A percentile compares a stretch with the other conserved stretches of the same genome.
These are phyloP conservation scores for Martensiomyces pterosporus DNA, from an alignment of 192 early-diverging fungal genomes.

Conservation along the genomic window DNA sequence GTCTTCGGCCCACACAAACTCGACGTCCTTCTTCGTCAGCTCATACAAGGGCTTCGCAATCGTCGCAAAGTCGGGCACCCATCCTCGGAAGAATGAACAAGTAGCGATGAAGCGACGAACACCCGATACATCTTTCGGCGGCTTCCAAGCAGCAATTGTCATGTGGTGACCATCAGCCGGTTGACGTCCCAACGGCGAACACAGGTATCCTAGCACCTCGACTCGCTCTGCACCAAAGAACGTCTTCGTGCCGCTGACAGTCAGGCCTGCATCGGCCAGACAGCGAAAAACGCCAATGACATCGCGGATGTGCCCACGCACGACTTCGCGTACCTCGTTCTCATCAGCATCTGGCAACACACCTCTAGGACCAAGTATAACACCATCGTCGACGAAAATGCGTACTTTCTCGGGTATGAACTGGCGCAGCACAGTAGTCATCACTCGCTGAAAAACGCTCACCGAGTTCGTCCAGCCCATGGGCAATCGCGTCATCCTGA, in stretches of 20 bases:
- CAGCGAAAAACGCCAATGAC: background rate
- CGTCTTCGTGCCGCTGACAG: slow-evolving; percentile 1
- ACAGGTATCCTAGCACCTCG: slow-evolving; percentile 1
- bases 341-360: background rate
- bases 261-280: background rate
- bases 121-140: background rate
- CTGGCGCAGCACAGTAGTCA: background rate
- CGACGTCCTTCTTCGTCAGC: background rate
- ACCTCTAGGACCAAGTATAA: background rate
- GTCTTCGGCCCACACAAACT: background rate
- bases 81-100: background rate
- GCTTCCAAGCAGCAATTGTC: background rate
- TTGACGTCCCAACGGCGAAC: background rate
- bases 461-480: slow-evolving; percentile 9
- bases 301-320: background rate
- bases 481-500: slow-evolving; percentile 4
- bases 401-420: background rate
- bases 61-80: background rate
- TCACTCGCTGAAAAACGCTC: slow-evolving; percentile 1
- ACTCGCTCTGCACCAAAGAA: background rate
- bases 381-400: slow-evolving; percentile 7
- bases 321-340: background rate
- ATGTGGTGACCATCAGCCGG: background rate
- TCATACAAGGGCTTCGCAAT: background rate
- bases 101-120: slow-evolving; percentile 1